phyloP scores from a whole-genome alignment of 352 stramenopile genomes.

The Phytophthora meadii region DNA sequence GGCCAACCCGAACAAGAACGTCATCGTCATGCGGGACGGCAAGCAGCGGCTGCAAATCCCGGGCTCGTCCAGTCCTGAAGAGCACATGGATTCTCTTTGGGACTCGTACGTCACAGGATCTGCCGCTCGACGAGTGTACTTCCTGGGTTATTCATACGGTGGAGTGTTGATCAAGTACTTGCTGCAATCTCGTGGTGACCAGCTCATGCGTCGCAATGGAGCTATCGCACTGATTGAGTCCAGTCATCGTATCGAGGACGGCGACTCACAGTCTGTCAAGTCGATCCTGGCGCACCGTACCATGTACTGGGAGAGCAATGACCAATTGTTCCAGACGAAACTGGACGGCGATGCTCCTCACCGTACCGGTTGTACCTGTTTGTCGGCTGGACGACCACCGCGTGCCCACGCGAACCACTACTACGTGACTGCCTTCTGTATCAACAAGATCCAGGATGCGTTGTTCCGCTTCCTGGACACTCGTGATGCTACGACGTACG shows the following conservation, averaged over 20 bases:
- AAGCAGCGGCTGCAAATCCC: slow-evolving; percentile 88
- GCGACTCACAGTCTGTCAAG: slow-evolving; percentile 88
- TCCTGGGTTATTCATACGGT: slow-evolving; percentile 89
- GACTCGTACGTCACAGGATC: slow-evolving; percentile 77
- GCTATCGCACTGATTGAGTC: slow-evolving; percentile 89
- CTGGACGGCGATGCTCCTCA: slow-evolving; percentile 83
- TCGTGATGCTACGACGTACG: slow-evolving; percentile 80
- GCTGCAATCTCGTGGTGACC: slow-evolving; percentile 84
- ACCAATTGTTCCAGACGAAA: slow-evolving; percentile 74
- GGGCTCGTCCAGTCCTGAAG: slow-evolving; percentile 81
- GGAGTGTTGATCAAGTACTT: slow-evolving; percentile 91
- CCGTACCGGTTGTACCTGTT: slow-evolving; percentile 84
- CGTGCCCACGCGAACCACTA: slow-evolving; percentile 85
- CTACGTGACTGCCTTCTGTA: slow-evolving; percentile 90
- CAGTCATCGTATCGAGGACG: slow-evolving; percentile 86
- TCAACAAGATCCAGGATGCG: slow-evolving; percentile 88
- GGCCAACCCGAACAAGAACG: slow-evolving; percentile 91
- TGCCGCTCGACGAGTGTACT: slow-evolving; percentile 77
- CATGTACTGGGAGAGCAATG: slow-evolving; percentile 92
- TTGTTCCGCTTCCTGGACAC: slow-evolving; percentile 86
- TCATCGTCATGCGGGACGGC: slow-evolving; percentile 80
- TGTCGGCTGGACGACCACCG: slow-evolving; percentile 73
- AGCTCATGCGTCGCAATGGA: slow-evolving; percentile 87
- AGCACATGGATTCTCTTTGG: slow-evolving; percentile 91
- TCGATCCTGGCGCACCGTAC: slow-evolving; percentile 87